phyloP scores from a whole-genome alignment of 2,329 filamentous ascomycete genomes.

The Beauveria pseudobassiana region DNA sequence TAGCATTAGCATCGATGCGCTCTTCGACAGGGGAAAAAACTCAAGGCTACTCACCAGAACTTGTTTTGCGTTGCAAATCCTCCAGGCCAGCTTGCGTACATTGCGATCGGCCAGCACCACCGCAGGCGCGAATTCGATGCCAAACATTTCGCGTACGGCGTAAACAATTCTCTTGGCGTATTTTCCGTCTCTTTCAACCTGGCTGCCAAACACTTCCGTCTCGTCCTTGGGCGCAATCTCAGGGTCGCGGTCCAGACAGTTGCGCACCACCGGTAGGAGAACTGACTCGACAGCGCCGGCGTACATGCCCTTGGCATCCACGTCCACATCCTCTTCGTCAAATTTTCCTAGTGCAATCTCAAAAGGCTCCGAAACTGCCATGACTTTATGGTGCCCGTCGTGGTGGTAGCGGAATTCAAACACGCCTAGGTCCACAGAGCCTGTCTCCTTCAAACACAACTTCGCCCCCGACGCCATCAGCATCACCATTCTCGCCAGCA shows the following conservation, averaged over 20 bases:
- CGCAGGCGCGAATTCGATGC: conserved; percentile 86
- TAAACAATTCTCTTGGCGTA: conserved; percentile 88
- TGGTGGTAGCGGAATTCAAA: conserved; percentile 98
- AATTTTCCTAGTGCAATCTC: conserved; percentile 80
- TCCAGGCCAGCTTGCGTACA: conserved; percentile 84
- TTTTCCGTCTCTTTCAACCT: conserved; percentile 81
- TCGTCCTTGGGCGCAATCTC: conserved; percentile 77
- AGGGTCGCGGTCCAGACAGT: conserved; percentile 87
- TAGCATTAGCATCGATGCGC: conserved; percentile 5
- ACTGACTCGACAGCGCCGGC: conserved; percentile 66
- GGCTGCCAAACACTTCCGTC: conserved; percentile 75
- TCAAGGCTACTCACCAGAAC: conserved; percentile 61
- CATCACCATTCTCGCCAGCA: conserved; percentile 43
- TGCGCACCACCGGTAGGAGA: conserved; percentile 75
- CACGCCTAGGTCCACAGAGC: conserved; percentile 90
- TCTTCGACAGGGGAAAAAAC: background rate
- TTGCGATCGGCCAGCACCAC: conserved; percentile 90
- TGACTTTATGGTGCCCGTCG: conserved; percentile 82
- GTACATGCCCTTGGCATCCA: conserved; percentile 52
- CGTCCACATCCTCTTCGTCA: conserved; percentile 62
- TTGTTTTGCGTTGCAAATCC: conserved; percentile 92
- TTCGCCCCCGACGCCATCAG: conserved; percentile 65
- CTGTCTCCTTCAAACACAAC: conserved; percentile 87
- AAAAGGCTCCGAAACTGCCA: conserved; percentile 90
- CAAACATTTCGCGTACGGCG: conserved; percentile 93